Evolutionary conservation across 495 filamentous ascomycete species (phyloP), one percentile per base, ranked within the genome.

Genomic region (Baudoinia panamericana): DNA sequence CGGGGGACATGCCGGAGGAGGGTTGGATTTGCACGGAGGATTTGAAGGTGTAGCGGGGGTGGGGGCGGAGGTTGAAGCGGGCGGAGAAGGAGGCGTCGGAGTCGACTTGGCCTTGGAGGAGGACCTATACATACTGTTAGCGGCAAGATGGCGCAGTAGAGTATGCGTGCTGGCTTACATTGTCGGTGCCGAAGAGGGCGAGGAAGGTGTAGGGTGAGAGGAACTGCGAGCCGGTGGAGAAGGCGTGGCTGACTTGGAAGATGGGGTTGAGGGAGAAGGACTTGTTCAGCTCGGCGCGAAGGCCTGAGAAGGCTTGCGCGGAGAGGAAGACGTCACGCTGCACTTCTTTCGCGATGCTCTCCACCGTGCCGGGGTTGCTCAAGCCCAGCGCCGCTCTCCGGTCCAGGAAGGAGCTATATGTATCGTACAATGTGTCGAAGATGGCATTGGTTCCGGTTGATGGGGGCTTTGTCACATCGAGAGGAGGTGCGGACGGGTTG

Each of bases 201-300:
- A 84, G 82, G 63, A 95, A 95, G 29, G 80, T 80, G 62, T 99
- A 99, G 25, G 92, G 92, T 54, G 84, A 83, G 58, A 88, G 64
- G 36, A 78, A 75, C 56, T 90, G 81, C 12, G 72, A 72, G 42
- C 92, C 88, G 76, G 94, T 84, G 22, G 87, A 74, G 59, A 99
- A 90, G 37, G 87, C 80, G 70, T 99, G 92, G 36, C 87, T 93
- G 44, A 94, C 80, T 62, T 95, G 88, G 72, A 99, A 99, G 54
- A 96, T 66, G 32, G 90, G 92, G 48, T 76, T 72, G 56, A 93
- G 71, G 68, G 84, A 83, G 65, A 95, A 87, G 51, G 82, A 78
- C 71, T 95, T 99, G 48, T 81, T 93, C 55, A 96, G 63, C 61
- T 99, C 92, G 55, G 90, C 92, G 48, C 85, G 80, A 57, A 99